Percentiles rank a stretch among this genome's conserved stretches.
phyloP scores from a whole-genome alignment of 345 rosid genomes.

The Raphanus sativus region DNA sequence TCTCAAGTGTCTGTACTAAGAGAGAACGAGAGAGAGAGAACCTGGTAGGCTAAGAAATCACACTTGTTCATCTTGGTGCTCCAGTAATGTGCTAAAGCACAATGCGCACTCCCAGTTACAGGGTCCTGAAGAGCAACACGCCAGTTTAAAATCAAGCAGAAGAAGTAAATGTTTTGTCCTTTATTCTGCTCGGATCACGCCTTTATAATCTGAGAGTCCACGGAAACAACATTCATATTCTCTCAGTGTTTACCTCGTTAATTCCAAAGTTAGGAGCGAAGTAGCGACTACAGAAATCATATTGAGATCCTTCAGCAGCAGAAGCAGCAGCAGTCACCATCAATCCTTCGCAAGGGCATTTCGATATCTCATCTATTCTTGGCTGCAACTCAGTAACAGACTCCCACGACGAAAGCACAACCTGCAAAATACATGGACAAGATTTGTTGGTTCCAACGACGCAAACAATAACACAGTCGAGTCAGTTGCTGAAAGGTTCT shows the following conservation, averaged over 20 bases:
- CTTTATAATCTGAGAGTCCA: background rate
- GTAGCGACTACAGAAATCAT: slow-evolving; percentile 39
- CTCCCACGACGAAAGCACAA: slow-evolving; percentile 64
- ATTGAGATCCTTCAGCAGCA: slow-evolving; percentile 44
- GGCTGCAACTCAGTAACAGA: slow-evolving; percentile 59
- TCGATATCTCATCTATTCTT: slow-evolving; percentile 45
- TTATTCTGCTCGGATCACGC: background rate
- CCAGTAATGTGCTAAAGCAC: slow-evolving; percentile 80
- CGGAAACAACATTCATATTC: background rate
- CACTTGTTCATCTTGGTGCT: slow-evolving; percentile 13
- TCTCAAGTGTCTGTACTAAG: background rate
- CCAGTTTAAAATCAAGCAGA: background rate
- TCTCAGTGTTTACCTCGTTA: slow-evolving; percentile 23
- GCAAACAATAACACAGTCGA: background rate
- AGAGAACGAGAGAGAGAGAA: slow-evolving; percentile 20
- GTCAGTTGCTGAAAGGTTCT: background rate
- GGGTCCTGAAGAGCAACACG: slow-evolving; percentile 56
- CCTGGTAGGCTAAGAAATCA: slow-evolving; percentile 53
- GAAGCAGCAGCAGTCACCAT: slow-evolving; percentile 64
- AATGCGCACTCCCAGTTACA: slow-evolving; percentile 73
- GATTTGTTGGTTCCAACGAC: background rate
- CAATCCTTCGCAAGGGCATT: slow-evolving; percentile 59
- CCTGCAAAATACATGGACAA: background rate
- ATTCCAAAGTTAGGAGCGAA: slow-evolving; percentile 41
- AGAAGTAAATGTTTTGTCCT: background rate